Evolutionary conservation across 176 grass and related monocot species (phyloP).

Genomic region (Alloteropsis semialata): DNA sequence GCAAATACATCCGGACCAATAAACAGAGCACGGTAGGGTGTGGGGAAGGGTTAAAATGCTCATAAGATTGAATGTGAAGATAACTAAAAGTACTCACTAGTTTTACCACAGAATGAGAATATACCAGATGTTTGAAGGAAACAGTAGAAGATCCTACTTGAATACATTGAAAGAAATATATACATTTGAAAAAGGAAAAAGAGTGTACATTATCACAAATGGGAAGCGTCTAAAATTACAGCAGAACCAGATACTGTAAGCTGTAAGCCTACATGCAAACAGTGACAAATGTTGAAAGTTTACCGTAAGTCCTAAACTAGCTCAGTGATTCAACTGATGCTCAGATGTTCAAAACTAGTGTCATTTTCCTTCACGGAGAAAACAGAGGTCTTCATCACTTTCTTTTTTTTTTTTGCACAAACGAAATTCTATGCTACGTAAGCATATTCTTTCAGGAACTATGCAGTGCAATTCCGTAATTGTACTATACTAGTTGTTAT

Average conservation of each 20-base stretch:
- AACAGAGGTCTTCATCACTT: neutral
- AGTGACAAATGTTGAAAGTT: neutral
- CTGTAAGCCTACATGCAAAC: neutral
- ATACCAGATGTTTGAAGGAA: neutral
- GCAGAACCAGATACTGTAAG: neutral
- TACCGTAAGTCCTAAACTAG: neutral
- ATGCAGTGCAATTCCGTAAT: neutral
- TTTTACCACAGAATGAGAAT: neutral
- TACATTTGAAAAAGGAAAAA: neutral
- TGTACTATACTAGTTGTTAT: neutral
- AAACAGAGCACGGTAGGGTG: neutral
- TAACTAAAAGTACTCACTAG: neutral
- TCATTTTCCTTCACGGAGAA: neutral
- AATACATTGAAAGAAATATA: neutral
- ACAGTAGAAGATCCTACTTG: neutral
- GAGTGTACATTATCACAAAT: neutral
- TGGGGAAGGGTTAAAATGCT: neutral
- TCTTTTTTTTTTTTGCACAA: neutral
- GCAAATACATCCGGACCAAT: neutral
- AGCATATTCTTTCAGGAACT: neutral
- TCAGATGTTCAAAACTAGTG: neutral
- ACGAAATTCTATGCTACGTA: neutral
- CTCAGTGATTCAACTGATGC: neutral
- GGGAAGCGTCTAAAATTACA: neutral
- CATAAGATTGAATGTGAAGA: neutral